phyloP scores from a whole-genome alignment of 116 monocot genomes.

The Trichopus zeylanicus region DNA sequence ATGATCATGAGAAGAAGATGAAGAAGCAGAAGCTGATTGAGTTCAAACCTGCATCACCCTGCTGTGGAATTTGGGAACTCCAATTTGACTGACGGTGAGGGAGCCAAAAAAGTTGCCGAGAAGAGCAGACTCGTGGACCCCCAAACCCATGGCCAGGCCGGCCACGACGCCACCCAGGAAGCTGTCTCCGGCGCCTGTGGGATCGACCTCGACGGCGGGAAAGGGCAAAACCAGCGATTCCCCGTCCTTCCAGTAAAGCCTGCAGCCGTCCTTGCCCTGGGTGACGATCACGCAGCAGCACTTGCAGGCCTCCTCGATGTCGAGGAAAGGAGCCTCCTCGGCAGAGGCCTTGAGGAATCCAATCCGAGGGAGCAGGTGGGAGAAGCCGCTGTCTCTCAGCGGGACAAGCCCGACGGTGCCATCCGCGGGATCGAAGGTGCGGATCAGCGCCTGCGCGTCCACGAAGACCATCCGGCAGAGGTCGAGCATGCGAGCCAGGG shows the following conservation, averaged over 20 bases:
- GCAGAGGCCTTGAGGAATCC: conserved; percentile 84
- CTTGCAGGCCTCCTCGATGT: conserved; percentile 45
- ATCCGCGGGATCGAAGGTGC: conserved; percentile 50
- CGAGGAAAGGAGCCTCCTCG: conserved; percentile 74
- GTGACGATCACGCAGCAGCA: conserved; percentile 78
- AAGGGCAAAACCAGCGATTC: conserved; percentile 54
- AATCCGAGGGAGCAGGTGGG: conserved; percentile 48
- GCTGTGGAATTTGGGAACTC: conserved; percentile 59
- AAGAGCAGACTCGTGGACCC: conserved; percentile 59
- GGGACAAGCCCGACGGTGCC: conserved; percentile 59
- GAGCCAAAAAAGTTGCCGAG: conserved; percentile 89
- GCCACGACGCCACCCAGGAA: conserved; percentile 72
- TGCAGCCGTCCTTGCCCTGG: conserved; percentile 74
- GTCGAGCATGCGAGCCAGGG: conserved; percentile 56
- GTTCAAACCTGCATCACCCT: conserved; percentile 54
- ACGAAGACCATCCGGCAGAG: conserved; percentile 66
- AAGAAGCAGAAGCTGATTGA: background rate
- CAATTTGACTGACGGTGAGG: conserved; percentile 70
- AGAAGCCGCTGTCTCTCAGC: conserved; percentile 44
- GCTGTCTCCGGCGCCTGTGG: conserved; percentile 89
- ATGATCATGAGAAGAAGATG: background rate
- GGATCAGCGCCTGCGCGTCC: conserved; percentile 79
- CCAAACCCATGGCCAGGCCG: conserved; percentile 54
- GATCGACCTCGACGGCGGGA: conserved; percentile 56
- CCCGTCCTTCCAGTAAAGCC: conserved; percentile 60